Conservation (phyloP, 2,329 filamentous ascomycete genomes). For the Stachybotrys echinatus region DNA sequence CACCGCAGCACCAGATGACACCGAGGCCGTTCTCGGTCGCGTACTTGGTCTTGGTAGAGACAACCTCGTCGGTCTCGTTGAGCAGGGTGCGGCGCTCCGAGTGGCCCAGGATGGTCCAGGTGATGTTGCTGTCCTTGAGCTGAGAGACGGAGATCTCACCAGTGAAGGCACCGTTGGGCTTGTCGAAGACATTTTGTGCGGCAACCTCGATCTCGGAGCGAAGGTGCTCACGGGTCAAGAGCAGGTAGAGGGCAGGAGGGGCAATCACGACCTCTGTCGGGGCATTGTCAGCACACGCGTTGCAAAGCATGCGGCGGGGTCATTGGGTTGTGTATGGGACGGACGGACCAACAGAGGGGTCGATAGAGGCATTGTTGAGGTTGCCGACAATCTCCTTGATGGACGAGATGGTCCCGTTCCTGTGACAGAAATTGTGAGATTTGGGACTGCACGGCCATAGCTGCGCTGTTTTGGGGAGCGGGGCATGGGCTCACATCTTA, state of each 20-base stretch:
- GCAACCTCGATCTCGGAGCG: constrained; percentile 76
- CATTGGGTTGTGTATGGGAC: constrained; percentile 2
- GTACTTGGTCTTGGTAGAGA: constrained; percentile 91
- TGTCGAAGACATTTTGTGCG: constrained; percentile 96
- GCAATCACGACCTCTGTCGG: constrained; percentile 84
- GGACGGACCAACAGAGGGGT: constrained; percentile 64
- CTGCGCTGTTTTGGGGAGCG: constrained; percentile 24
- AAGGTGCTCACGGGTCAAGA: constrained; percentile 75
- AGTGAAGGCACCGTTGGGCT: constrained; percentile 94
- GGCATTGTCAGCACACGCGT: constrained; percentile 4
- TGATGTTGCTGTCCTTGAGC: constrained; percentile 81
- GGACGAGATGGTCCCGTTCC: constrained; percentile 88
- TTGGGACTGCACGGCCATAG: not conserved
- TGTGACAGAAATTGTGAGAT: constrained; percentile 30
- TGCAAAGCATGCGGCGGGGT: not conserved
- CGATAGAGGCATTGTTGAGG: constrained; percentile 80
- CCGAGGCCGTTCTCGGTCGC: constrained; percentile 80
- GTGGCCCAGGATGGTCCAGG: constrained; percentile 91
- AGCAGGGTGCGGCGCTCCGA: constrained; percentile 90
- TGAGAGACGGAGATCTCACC: constrained; percentile 93
- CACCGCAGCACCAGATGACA: constrained; percentile 96
- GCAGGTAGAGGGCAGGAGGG: constrained; percentile 85
- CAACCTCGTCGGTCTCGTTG: constrained; percentile 76
- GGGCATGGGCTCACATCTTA: constrained; percentile 72
- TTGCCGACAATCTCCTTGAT: constrained; percentile 87